Base-by-base conservation (phyloP, 495 filamentous ascomycete genomes). In the Talaromyces adpressus region DNA sequence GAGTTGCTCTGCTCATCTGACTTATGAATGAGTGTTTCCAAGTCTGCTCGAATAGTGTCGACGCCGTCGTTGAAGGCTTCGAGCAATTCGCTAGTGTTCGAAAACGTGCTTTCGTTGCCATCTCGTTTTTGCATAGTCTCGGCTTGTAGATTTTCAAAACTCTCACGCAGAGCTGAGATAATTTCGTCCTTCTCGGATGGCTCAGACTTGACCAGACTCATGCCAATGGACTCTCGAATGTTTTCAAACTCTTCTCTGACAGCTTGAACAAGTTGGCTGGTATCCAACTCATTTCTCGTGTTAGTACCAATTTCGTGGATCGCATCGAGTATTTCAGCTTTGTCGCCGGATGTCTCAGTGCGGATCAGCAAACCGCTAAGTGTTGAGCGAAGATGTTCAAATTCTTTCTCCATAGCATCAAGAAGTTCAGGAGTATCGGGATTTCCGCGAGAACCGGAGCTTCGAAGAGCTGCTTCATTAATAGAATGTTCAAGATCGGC, bases 1-100 rank as follows among this genome's bases (percentile, higher is more conserved):
- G 92, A 87, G 62, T 86, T 91, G 18, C 90, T 91, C 72, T 91
- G 83, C 65, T 92, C 89, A 1, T 85, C 78, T 6, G 91, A 90
- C 77, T 91, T 92, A 65, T 92, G 85, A 23, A 86, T 74, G 14
- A 93, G 81, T 66, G 86, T 91, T 63, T 90, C 85, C n/a, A 97
- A 78, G 68, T 92, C 89, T 11, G 79, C 73, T 9, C 87, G 84
- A 34, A 97, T 82, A 3, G 83, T 82, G 56, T 87, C 87, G 6
- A 96, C 84, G 18, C 91, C 91, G 52, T 96, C 91, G 59, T 92
- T 87, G 61, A 97, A 77, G 5, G 89, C 88, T 71, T 96, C 91
- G 1, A 95, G 80, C 18, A 96, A 82, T 69, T 93, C 90, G 16
- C 85, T 84, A 12, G 88, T 88, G 16, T 84, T 82, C 2, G 87